Conservation (phyloP, 2,329 filamentous ascomycete species). For the Hypoxylon sp. region DNA sequence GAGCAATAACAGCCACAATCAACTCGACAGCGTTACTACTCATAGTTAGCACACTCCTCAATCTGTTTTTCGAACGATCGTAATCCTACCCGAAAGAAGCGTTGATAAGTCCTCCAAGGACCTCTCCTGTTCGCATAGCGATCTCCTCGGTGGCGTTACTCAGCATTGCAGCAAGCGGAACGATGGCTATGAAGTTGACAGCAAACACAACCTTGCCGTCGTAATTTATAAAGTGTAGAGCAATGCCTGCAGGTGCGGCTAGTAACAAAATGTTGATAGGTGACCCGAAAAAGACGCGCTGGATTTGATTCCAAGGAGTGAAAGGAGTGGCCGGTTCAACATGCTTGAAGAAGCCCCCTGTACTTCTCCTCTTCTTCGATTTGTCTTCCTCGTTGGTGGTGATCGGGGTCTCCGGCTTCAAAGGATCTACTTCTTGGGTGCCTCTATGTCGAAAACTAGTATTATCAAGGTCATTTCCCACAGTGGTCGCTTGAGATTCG, state of each 20-base stretch:
- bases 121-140: constrained; percentile 84
- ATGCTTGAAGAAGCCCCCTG: constrained; percentile 58
- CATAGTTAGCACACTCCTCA: constrained; percentile 18
- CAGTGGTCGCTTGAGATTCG: constrained; percentile 43
- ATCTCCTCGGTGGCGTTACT: constrained; percentile 93
- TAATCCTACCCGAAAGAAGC: constrained; percentile 82
- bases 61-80: background rate
- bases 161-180: constrained; percentile 88
- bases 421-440: constrained; percentile 35
- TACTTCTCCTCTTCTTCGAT: constrained; percentile 57
- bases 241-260: constrained; percentile 84
- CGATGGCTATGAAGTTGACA: constrained; percentile 93
- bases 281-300: constrained; percentile 81
- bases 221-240: constrained; percentile 73
- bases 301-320: constrained; percentile 74
- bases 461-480: constrained; percentile 24
- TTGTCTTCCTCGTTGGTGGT: constrained; percentile 52
- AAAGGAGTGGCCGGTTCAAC: constrained; percentile 67
- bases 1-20: constrained; percentile 88
- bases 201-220: constrained; percentile 72
- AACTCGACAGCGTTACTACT: constrained; percentile 84
- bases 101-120: constrained; percentile 88
- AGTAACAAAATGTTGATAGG: constrained; percentile 89
- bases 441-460: constrained; percentile 30
- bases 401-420: constrained; percentile 16